phyloP scores from a whole-genome alignment of 148 eudicot species.

The Rhododendron mucronatum region DNA sequence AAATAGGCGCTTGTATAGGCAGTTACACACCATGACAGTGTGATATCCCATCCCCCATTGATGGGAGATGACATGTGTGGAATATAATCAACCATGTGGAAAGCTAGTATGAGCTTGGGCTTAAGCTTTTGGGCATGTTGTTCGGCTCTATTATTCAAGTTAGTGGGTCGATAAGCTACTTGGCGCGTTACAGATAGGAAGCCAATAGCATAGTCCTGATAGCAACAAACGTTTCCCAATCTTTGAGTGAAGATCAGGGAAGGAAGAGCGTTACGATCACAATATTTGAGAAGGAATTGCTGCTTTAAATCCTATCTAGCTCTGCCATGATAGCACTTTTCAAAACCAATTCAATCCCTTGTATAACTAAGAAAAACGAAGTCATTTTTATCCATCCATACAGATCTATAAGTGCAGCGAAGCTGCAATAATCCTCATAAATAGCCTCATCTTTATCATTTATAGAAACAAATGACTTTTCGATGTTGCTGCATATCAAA shows the following conservation, averaged over 20 bases:
- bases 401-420: neutral
- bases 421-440: neutral
- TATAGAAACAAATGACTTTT: neutral
- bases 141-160: neutral
- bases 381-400: neutral
- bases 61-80: neutral
- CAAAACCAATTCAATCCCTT: neutral
- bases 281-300: neutral
- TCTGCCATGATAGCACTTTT: neutral
- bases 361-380: neutral
- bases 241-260: neutral
- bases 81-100: neutral
- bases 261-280: neutral
- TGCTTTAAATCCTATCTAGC: neutral
- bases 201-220: neutral
- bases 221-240: neutral
- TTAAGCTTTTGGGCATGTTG: neutral
- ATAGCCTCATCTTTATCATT: neutral
- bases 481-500: neutral
- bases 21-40: neutral
- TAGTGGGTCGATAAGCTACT: neutral
- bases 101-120: neutral
- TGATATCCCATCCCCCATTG: neutral
- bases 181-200: neutral
- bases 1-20: neutral